Percentiles rank a stretch among this genome's conserved stretches.
phyloP scores from a whole-genome alignment of 176 grass and related monocot species.

The Guadua angustifolia region DNA sequence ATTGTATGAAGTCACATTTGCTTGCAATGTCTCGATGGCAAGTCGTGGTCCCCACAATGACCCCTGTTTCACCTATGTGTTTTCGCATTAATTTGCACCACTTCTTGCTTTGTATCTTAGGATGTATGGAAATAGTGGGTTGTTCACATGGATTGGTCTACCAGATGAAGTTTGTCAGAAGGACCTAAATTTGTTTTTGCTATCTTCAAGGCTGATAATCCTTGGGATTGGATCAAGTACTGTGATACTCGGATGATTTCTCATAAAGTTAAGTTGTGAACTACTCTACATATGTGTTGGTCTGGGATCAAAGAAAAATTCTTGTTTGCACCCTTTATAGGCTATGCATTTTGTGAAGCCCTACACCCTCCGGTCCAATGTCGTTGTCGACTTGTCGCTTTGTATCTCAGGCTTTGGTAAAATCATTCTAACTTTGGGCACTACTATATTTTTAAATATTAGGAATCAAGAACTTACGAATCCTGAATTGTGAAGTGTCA shows the following conservation, averaged over 20 bases:
- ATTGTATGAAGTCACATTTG: neutral
- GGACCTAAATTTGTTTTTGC: neutral
- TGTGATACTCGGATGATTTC: neutral
- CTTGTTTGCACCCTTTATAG: neutral
- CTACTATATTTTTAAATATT: neutral
- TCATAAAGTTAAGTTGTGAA: conserved; percentile 1
- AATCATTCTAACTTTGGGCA: neutral
- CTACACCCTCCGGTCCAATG: neutral
- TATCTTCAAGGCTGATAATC: neutral
- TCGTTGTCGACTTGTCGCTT: neutral
- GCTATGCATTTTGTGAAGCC: conserved; percentile 7
- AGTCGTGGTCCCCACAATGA: neutral
- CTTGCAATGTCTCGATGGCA: neutral
- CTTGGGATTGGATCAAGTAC: neutral
- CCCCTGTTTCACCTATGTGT: neutral
- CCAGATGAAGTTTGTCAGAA: neutral
- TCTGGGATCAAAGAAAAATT: neutral
- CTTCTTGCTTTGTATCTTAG: neutral
- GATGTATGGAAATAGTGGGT: conserved; percentile 11
- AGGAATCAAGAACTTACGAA: too few relatives aligned
- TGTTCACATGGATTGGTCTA: neutral
- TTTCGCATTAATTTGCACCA: neutral
- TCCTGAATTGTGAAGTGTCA: too few relatives aligned
- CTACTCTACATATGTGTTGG: conserved; percentile 14
- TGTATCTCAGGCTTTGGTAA: neutral